A percentile compares a stretch with the other conserved stretches of the same genome.
phyloP scores from a whole-genome alignment of 208 protist genomes.

The Trichomonas vaginalis region DNA sequence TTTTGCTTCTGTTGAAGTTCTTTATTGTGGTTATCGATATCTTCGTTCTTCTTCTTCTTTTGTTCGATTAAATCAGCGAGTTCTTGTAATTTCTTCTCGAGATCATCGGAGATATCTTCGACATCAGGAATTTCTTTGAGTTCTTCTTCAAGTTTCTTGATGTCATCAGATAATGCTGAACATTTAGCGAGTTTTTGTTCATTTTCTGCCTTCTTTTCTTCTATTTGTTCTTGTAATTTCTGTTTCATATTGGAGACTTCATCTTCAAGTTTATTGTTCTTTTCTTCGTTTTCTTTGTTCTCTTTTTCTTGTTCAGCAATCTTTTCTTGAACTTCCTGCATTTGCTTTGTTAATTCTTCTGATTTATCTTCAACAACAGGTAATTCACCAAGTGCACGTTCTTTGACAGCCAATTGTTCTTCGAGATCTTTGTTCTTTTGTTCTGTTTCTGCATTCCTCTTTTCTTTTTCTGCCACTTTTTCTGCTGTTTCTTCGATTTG shows the following conservation, averaged over 20 bases:
- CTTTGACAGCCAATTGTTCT: too few species aligned
- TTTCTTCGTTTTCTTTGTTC: background rate
- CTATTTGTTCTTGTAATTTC: background rate
- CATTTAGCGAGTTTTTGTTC: background rate
- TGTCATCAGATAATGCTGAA: background rate
- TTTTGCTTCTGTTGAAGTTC: background rate
- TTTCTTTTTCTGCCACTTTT: background rate
- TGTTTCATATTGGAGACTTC: background rate
- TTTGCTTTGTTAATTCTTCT: too few species aligned
- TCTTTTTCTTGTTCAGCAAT: background rate
- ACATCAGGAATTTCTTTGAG: background rate
- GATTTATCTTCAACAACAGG: too few species aligned
- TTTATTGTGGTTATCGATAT: background rate
- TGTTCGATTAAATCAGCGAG: background rate
- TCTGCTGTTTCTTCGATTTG: background rate
- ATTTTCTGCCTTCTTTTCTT: background rate
- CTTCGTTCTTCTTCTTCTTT: background rate
- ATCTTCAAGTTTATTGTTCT: background rate
- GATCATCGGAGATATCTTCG: background rate
- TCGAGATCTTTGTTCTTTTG: too few species aligned
- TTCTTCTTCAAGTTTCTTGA: background rate
- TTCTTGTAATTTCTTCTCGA: background rate
- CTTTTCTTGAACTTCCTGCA: too few species aligned
- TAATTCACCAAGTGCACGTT: too few species aligned
- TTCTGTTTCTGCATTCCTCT: background rate